Evolutionary conservation across 352 stramenopile species (phyloP), one percentile per base, ranked within the genome.

Genomic region (Globisporangium solare): DNA sequence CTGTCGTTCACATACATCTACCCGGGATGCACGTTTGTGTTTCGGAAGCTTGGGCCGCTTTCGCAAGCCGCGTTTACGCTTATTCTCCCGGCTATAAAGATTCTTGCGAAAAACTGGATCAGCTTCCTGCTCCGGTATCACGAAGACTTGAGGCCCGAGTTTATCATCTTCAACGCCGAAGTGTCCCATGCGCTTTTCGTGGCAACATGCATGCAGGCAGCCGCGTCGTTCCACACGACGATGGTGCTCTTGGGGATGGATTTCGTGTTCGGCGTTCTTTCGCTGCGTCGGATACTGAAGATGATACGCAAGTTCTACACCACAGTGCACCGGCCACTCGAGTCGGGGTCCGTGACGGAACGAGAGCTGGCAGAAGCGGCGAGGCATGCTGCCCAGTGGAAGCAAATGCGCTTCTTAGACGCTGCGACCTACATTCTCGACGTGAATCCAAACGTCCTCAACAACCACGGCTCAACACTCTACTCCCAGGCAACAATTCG

Each of bases 151-250:
- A 73, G 73, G 21, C 70, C 74, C 1, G 70, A 85, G 54, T 61
- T 60, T 0, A 66, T 85, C 7, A 73, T 79, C 20, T 82, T 85
- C 54, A 80, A 79, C n/a, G 65, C 79, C 3, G 70, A 84, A 31
- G 61, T 82, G 24, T 84, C 76, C 47, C 69, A 82, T 49, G 58
- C 71, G 39, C 49, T 85, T 6, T 84, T 71, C 20, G 70, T 82
- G 2, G 63, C 71, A 0, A 67, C 65, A 17, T 70, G 66, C 14
- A 74, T 85, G 50, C 64, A 79, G 37, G 68, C 41, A 0, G 42
- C 61, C 2, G 51, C 64, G 12, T 74, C 62, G 0, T 55, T 64
- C 27, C 37, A 45, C 5, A 72, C 69, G 2, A 71, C 64, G 1
- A 50, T 67, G 8, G 46, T 56, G 0, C 56, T 84, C 14, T 73